Evolutionary conservation across 208 protist species (phyloP), one percentile per base, ranked within the genome.

Genomic region (Trypanosoma scelopori): DNA sequence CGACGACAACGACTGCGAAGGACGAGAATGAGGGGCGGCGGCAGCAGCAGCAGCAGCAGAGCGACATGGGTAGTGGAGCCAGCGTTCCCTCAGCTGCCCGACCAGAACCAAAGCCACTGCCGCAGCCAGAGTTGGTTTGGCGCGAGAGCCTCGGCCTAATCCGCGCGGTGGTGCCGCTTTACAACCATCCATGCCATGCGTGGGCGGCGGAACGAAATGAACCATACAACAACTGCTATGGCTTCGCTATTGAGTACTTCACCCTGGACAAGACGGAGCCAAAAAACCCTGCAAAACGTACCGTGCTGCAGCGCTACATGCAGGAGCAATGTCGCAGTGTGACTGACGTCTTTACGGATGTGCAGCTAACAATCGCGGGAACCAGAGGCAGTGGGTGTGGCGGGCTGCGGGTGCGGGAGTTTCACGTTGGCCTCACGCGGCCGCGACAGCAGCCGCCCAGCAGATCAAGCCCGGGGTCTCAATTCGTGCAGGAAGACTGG

Each of bases 161-260:
- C 49, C 53, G 53, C 6, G 42, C 51, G 20, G 27, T 69, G 25
- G 45, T 61, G 9, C 63, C 63, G 15, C 53, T 69, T 9, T 35
- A 53, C 45, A 53, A 60, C 53, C 63, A 69, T n/a, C 28, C 63
- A 6, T 35, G 13, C 23, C 28, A 32, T 58, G 43, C 27, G 16
- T 69, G 63, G 63, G 63, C 53, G 7, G 45, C 53, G 3, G 32
- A 23, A 32, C 51, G 23, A 18, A 27, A 43, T 48, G 42, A 60
- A 30, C 12, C 0, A 9, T 35, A n/a, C 39, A 49, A 7, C 43
- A 61, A 58, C 35, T 69, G 63, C 45, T 16, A 61, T 27, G 63
- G 63, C 0, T 69, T 69, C 35, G 63, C 52, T 13, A 69, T 69
- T 61, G 63, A 59, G 30, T 61, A 69, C 53, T 69, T 69, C 37